These are phyloP conservation scores for Moringa oleifera DNA, from an alignment of 345 rosid species.

Conservation along the genomic window DNA sequence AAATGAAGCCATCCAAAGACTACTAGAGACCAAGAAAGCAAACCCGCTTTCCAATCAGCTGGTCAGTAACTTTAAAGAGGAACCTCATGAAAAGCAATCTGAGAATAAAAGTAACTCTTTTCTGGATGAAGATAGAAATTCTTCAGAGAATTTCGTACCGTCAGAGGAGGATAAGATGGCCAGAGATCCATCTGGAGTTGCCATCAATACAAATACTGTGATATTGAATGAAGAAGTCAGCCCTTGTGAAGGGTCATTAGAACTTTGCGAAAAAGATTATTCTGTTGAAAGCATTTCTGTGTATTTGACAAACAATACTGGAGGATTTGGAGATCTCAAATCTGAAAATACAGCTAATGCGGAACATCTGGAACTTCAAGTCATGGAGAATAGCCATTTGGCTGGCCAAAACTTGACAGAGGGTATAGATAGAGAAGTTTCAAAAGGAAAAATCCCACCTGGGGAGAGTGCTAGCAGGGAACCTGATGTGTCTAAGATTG, in stretches of 20 bases:
- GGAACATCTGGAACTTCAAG: background rate
- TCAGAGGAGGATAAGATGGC: slow-evolving; percentile 14
- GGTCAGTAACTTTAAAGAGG: slow-evolving; percentile 6
- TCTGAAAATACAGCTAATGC: background rate
- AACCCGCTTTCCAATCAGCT: slow-evolving; percentile 3
- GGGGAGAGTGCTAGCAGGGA: too few relatives aligned
- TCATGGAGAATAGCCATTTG: too few relatives aligned
- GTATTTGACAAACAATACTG: background rate
- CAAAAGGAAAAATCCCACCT: too few relatives aligned
- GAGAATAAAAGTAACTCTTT: slow-evolving; percentile 21
- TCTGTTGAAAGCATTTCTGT: background rate
- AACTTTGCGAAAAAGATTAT: background rate
- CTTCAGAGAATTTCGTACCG: slow-evolving; percentile 10
- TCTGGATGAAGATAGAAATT: slow-evolving; percentile 10
- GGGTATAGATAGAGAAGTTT: too few relatives aligned
- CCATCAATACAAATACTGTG: background rate
- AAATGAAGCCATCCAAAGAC: slow-evolving; percentile 33
- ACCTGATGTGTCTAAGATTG: too few relatives aligned
- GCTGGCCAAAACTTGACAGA: too few relatives aligned
- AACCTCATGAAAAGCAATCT: slow-evolving; percentile 7
- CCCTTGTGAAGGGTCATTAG: slow-evolving; percentile 2
- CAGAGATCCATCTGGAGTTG: slow-evolving; percentile 11
- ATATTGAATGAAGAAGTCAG: slow-evolving; percentile 5
- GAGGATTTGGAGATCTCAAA: slow-evolving; percentile 12
- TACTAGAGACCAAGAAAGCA: slow-evolving; percentile 25